A percentile compares a stretch with the other conserved stretches of the same genome.
Conservation (phyloP, 352 stramenopile genomes). For the Pythium periplocum region DNA sequence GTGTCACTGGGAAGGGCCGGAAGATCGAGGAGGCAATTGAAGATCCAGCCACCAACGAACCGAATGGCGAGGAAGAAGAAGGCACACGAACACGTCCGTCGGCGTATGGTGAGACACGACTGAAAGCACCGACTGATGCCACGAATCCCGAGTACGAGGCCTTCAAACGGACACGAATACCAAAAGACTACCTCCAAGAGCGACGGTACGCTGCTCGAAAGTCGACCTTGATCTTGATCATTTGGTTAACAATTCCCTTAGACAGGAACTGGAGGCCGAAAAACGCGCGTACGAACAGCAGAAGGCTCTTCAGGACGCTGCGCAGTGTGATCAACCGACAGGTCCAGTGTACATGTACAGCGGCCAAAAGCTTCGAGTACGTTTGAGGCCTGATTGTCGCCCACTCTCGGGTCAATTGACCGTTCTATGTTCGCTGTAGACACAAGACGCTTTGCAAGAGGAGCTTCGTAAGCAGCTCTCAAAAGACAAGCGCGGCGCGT, state of each 20-base stretch:
- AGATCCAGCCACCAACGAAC: not conserved
- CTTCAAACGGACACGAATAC: conserved; percentile 29
- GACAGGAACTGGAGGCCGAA: conserved; percentile 13
- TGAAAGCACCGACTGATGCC: conserved; percentile 74
- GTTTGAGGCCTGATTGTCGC: not conserved
- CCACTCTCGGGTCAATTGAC: not conserved
- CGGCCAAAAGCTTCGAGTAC: conserved; percentile 77
- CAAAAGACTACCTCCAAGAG: conserved; percentile 58
- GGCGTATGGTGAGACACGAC: conserved; percentile 4
- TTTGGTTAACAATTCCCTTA: not conserved
- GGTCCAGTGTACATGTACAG: conserved; percentile 82
- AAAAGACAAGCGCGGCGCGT: conserved; percentile 56
- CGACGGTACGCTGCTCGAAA: conserved; percentile 21
- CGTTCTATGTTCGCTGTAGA: conserved; percentile 24
- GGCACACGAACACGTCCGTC: not conserved
- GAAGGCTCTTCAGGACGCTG: conserved; percentile 16
- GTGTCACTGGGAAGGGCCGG: conserved; percentile 6
- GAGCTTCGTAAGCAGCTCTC: conserved; percentile 59
- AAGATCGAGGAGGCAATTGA: not conserved
- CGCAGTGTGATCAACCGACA: conserved; percentile 8
- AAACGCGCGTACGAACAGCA: conserved; percentile 32
- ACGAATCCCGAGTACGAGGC: conserved; percentile 66
- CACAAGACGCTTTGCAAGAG: conserved; percentile 82
- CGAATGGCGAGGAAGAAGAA: conserved; percentile 3
- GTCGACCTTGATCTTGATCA: not conserved